A percentile compares a stretch with the other conserved stretches of the same genome.
Evolutionary conservation across 169 alveolate genomes (phyloP).

Genomic region (Cryptosporidium ubiquitum): DNA sequence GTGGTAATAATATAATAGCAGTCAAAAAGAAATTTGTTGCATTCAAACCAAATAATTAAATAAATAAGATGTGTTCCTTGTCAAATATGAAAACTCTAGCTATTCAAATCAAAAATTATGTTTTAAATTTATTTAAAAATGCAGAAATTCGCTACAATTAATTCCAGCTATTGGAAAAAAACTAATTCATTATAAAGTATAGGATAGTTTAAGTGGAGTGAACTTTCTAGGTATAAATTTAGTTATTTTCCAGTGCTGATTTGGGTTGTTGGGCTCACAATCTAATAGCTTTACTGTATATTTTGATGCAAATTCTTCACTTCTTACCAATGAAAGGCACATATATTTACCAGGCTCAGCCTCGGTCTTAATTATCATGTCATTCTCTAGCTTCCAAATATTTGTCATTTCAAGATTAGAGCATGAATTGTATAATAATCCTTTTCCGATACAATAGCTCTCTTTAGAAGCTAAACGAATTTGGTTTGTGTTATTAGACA

Average conservation of each 20-base stretch:
- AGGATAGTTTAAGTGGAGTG: neutral
- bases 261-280: conserved; percentile 8
- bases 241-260: conserved; percentile 37
- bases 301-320: neutral
- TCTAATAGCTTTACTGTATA: conserved; percentile 6
- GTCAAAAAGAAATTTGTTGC: neutral
- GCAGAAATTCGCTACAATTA: neutral
- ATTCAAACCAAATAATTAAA: neutral
- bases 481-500: conserved; percentile 24
- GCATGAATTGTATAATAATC: neutral
- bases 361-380: conserved; percentile 1
- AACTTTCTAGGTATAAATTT: neutral
- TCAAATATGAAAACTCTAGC: neutral
- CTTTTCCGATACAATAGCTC: conserved; percentile 29
- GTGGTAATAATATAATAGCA: neutral
- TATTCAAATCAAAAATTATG: neutral
- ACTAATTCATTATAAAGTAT: neutral
- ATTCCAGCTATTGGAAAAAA: neutral
- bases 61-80: neutral
- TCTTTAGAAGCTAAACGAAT: conserved; percentile 40
- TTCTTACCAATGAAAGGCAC: conserved; percentile 22
- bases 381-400: conserved; percentile 36
- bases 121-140: too few species aligned
- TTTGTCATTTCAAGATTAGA: conserved; percentile 20
- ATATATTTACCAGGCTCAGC: neutral